Percentiles rank a stretch among this genome's conserved stretches.
These are phyloP conservation scores for Fusarium tjaetaba DNA, from an alignment of 2,329 filamentous ascomycete genomes.

Conservation along the genomic window DNA sequence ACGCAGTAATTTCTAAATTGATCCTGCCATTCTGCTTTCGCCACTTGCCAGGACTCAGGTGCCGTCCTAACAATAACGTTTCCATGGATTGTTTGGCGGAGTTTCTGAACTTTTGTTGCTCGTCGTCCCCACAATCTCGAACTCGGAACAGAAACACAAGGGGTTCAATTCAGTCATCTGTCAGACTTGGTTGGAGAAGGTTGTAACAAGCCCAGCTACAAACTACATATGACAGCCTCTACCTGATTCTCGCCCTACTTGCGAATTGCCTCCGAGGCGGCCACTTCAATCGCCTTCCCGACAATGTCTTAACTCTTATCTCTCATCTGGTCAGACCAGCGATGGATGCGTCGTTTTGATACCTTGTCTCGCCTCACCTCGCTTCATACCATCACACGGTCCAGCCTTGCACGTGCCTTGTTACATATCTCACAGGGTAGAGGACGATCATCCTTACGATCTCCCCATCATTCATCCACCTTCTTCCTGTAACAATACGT, in stretches of 20 bases:
- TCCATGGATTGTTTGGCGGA: constrained; percentile 19
- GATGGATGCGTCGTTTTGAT: constrained; percentile 11
- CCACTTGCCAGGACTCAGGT: constrained; percentile 29
- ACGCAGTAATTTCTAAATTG: constrained; percentile 10
- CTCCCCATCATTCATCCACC: constrained; percentile 35
- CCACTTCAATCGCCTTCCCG: background rate
- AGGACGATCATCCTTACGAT: constrained; percentile 39
- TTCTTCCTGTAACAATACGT: constrained; percentile 5
- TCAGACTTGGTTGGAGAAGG: constrained; percentile 11
- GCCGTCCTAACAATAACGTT: constrained; percentile 19
- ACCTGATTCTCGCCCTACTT: background rate
- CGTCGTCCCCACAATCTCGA: constrained; percentile 28
- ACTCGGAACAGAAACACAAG: constrained; percentile 28
- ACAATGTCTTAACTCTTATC: constrained; percentile 16
- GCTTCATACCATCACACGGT: constrained; percentile 23
- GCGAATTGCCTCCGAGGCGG: constrained; percentile 1
- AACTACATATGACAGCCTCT: background rate
- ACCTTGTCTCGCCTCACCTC: constrained; percentile 31
- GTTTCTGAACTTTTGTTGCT: constrained; percentile 11
- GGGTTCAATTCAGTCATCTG: constrained; percentile 7
- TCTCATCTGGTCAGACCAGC: constrained; percentile 8
- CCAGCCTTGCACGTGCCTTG: constrained; percentile 22
- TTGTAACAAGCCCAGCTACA: constrained; percentile 22
- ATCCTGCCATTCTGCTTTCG: constrained; percentile 15
- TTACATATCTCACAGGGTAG: constrained; percentile 38